Conservation (phyloP, 2,329 filamentous ascomycete species). For the Thielaviopsis punctulata region DNA sequence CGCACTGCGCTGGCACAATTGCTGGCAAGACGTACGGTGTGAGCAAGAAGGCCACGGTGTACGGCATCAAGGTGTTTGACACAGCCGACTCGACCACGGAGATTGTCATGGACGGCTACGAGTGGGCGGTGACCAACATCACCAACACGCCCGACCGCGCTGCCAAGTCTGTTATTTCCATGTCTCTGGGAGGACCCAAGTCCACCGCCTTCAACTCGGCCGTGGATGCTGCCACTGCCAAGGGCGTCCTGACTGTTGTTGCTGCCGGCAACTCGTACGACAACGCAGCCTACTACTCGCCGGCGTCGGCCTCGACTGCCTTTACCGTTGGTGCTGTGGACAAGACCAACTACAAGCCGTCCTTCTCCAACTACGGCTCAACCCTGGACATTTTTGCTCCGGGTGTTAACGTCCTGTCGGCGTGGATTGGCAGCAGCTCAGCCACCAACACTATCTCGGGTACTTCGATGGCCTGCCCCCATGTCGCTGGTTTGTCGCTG, state of each 20-base stretch:
- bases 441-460: constrained; percentile 34
- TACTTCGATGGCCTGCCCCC: constrained; percentile 45
- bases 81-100: constrained; percentile 9
- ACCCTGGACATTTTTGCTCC: constrained; percentile 34
- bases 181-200: constrained; percentile 33
- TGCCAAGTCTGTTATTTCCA: constrained; percentile 31
- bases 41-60: constrained; percentile 88
- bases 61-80: constrained; percentile 21
- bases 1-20: constrained; percentile 95
- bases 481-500: constrained; percentile 37
- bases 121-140: constrained; percentile 29
- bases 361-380: constrained; percentile 33
- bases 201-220: constrained; percentile 32
- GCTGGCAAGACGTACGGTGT: constrained; percentile 98
- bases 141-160: constrained; percentile 22
- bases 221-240: constrained; percentile 26
- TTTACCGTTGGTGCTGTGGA: constrained; percentile 37
- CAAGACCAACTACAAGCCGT: constrained; percentile 21
- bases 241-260: constrained; percentile 34
- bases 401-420: constrained; percentile 27
- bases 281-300: constrained; percentile 25
- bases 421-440: constrained; percentile 26
- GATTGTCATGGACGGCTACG: constrained; percentile 20
- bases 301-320: constrained; percentile 29
- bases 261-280: constrained; percentile 35